phyloP scores from a whole-genome alignment of 2,329 filamentous ascomycete genomes.

The Monosporascus sp. region DNA sequence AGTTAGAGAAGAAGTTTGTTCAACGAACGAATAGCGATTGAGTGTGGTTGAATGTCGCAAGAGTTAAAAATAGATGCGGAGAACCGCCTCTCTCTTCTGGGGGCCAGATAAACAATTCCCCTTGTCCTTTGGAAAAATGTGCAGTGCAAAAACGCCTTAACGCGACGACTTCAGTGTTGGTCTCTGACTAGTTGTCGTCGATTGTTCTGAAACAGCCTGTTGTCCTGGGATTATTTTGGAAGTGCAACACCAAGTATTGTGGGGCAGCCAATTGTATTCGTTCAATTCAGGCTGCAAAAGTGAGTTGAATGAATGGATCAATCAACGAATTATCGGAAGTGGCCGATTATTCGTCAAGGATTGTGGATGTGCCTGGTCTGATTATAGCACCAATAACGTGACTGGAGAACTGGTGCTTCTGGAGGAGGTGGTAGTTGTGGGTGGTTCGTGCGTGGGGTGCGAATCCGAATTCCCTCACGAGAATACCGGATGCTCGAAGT shows the following conservation, averaged over 20 bases:
- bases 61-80: too few species aligned
- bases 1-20: neutral
- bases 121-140: too few species aligned
- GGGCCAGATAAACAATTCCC: too few species aligned
- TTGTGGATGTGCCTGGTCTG: neutral
- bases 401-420: conserved; percentile 3
- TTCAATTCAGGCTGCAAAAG: neutral
- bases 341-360: neutral
- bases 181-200: neutral
- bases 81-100: too few species aligned
- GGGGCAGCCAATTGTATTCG: neutral
- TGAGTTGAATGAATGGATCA: neutral
- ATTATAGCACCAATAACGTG: neutral
- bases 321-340: neutral
- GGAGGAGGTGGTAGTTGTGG: conserved; percentile 3
- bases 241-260: neutral
- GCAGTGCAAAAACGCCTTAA: neutral
- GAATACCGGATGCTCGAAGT: conserved; percentile 12
- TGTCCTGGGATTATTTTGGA: neutral
- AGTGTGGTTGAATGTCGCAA: too few species aligned
- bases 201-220: neutral
- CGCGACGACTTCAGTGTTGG: neutral
- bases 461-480: conserved; percentile 26
- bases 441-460: conserved; percentile 19
- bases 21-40: neutral